Evolutionary conservation across 768 basidiomycete species (phyloP), one percentile per base, ranked within the genome.

Genomic region (Lactifluus piperatus): DNA sequence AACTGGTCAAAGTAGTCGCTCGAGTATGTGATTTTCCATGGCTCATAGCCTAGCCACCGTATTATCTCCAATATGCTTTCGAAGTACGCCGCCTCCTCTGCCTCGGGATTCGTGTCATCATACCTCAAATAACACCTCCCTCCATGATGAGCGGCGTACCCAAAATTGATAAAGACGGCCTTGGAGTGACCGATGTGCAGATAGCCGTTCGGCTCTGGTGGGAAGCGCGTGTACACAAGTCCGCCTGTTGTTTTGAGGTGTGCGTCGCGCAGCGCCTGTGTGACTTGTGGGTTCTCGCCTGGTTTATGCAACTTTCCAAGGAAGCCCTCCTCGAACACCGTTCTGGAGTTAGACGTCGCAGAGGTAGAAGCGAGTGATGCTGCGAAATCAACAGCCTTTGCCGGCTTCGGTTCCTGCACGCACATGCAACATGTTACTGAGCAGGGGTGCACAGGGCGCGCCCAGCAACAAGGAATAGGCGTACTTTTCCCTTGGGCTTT

Each of bases 21-120:
- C 49, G 95, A 97, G 73, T 98, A 98, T 4, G 97, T 98, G 77
- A 99, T 94, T 73, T 91, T 91, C 91, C 90, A 98, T 4, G 97
- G 97, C 70, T 98, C 95, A 68, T 83, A 99, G 1, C 97, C 97
- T 20, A 99, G 79, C 97, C 97, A 99, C 63, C 94, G 80, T 36
- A 98, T 81, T 67, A 87, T 91, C 74, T 97, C 94, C 68, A 98
- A 74, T 57, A 98, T 97, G 60, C 90, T 95, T 70, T 95, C 94
- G 65, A 98, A 98, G 72, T 97, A 99, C 64, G 83, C 78, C 36
- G 83, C 93, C 74, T 99, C 97, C 71, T 99, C 97, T 58, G 93
- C 93, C 73, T 97, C 94, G 0, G 97, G 97, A 71, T 99, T 99
- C 32, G 97, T 99, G 71, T 99, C 97, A 69, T 99, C 97, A 67